Conservation (phyloP, 1,139 yeast species). For the Debaryomyces singareniensis region DNA sequence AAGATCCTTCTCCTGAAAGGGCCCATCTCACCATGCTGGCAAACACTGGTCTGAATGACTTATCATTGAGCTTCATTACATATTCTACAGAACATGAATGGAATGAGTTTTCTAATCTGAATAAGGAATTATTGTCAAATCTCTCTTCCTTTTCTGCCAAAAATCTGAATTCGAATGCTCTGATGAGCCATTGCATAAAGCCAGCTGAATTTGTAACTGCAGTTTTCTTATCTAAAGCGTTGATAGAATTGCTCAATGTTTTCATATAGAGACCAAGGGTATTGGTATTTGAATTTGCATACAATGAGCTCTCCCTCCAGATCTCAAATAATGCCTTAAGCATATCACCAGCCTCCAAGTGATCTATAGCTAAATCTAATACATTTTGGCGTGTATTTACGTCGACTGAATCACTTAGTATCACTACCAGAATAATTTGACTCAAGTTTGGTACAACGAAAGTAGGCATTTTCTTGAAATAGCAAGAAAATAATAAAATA, state of each 20-base stretch:
- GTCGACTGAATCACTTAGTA: conserved; percentile 53
- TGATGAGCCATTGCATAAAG: conserved; percentile 65
- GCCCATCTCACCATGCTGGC: conserved; percentile 93
- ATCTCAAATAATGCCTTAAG: conserved; percentile 54
- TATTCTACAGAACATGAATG: conserved; percentile 67
- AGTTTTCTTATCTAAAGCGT: conserved; percentile 62
- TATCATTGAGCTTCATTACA: conserved; percentile 89
- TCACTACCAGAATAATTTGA: conserved; percentile 51
- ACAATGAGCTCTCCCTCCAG: conserved; percentile 39
- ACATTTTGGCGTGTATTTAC: conserved; percentile 58
- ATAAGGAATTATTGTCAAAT: conserved; percentile 68
- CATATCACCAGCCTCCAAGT: conserved; percentile 61
- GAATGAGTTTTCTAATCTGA: conserved; percentile 73
- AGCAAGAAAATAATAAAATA: conserved; percentile 64
- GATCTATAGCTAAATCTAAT: conserved; percentile 58
- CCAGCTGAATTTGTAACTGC: conserved; percentile 66
- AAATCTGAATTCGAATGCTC: conserved; percentile 61
- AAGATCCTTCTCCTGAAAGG: conserved; percentile 68
- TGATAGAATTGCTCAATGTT: conserved; percentile 59
- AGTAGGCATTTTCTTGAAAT: conserved; percentile 80
- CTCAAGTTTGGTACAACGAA: conserved; percentile 69
- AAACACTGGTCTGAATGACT: conserved; percentile 87
- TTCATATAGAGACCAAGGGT: conserved; percentile 67
- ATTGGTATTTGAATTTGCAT: conserved; percentile 27
- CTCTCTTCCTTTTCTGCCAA: conserved; percentile 29